Evolutionary conservation across 495 filamentous ascomycete genomes (phyloP), one percentile per base, ranked within the genome.

Genomic region (Xylaria bambusicola): DNA sequence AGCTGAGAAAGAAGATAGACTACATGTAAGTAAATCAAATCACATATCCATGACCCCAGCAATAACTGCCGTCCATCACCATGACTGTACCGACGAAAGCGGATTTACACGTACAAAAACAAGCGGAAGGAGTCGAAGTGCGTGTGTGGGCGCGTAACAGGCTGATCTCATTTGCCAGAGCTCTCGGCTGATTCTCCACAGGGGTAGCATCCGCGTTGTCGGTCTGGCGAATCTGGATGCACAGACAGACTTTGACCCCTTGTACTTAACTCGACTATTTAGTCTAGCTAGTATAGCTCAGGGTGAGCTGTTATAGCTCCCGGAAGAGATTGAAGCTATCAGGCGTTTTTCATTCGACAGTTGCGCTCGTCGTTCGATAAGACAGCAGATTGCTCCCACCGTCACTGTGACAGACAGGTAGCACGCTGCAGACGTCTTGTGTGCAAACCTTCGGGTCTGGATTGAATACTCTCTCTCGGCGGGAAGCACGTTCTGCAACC

Each of bases 111-210:
- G n/a, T n/a, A 40, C 4, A 21, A 26, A 21, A 15, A 17, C 4
- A 24, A 7, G 55, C 35, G 44, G 54, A 40, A 44, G 42, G 40
- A 26, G 53, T 58, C 56, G 36, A 51, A 27, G 24, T 35, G 47
- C 6, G 24, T 17, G 18, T 8, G n/a, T 17, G 50, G 58, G 58
- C 58, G 58, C 58, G 31, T 61, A 61, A 61, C 44, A 2, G 41
- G 23, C 6, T 1, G 2, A 33, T 55, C 58, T 50, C 40, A 61
- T 61, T 61, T 49, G 58, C 44, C 26, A 27, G 24, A 42, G 50
- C 49, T 40, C 13, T 6, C 6, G 9, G 13, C 42, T 35, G n/a
- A 6, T 50, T 61, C 51, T 18, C 58, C 58, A 50, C 51, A 21
- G 20, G 42, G 13, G 31, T 12, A 24, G 23, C 33, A 42, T 23